Base-by-base conservation (phyloP, 139 green algal genomes). In the Closterium sp. region DNA sequence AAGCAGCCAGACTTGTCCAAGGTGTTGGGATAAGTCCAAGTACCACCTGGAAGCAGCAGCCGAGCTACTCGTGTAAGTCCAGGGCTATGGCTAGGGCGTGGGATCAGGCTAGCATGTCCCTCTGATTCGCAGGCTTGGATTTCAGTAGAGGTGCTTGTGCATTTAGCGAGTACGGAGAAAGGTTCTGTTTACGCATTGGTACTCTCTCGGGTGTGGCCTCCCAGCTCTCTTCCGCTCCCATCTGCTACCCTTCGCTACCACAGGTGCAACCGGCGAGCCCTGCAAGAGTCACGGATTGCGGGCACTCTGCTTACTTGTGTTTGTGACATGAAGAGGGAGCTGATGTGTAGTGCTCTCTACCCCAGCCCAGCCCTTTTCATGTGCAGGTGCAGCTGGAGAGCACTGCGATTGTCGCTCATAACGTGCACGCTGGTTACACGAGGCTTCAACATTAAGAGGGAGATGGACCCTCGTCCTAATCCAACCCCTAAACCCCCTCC, bases 351-450 rank as follows among this genome's bases (percentile, higher is more conserved):
- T 76, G 55, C 55, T 28, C 55, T 76, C 4, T 2, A 16, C 55
- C 55, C 55, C 55, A 28, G 7, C 43, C 9, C 43, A 16, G 7
- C 43, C 9, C 43, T 3, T 21, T 66, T 66, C 7, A 21, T 16
- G 2, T 66, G 8, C 83, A 92, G 89, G 81, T 90, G 81, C 30
- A 31, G 89, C 23, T 33, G 33, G 32, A 30, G 25, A 3, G 69
- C 66, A 19, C 96, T 99, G 91, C 88, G 93, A 12, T 95, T 97
- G 81, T 97, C 97, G 30, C 96, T 99, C 12, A 97, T 96, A 69
- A 99, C 97, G 5, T 95, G 97, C 89, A 98, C 97, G 0, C 95
- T 97, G 36, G 94, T 97, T 36, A 99, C 97, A 33, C 92, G 93
- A 3, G 97, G 98, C 84, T 97, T 94, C 95, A 87, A 69, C 25